Base-by-base conservation (phyloP, 2,329 filamentous ascomycete genomes). In the Ceratocystis variospora region DNA sequence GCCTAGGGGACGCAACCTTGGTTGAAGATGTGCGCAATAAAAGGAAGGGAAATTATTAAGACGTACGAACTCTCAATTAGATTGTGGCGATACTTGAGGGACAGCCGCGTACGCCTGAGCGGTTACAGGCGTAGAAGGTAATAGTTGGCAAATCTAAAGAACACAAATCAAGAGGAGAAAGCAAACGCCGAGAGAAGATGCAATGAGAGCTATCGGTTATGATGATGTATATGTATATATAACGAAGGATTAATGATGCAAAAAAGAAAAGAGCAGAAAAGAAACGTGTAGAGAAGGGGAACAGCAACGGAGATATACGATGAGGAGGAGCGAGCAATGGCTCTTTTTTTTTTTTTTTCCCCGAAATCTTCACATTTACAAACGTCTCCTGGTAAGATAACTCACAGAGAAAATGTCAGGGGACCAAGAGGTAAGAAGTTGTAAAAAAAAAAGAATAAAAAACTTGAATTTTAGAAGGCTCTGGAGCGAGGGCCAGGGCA, bases 381-480 rank as follows among this genome's bases (percentile, higher is more conserved):
- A 25, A 48, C 44, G 37, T 41, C 37, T 41, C 37, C 37, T 41
- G 3, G 12, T 41, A 41, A 33, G 28, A 31, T 28, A n/a, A 15
- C 15, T 45, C 33, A 19, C 15, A 2, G 22, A 12, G 19, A 25
- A 41, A 63, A 50, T 7, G 61, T 17, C 44, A 63, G 61, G 61
- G 61, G 46, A 46, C 22, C 44, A 45, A 57, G 33, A 61, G 48
- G 55, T 57, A 64, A 44, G 31, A 57, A 64, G 33, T 37, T n/a
- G 37, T 33, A 15, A 41, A 12, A 57, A 53, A 17, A 61, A 22
- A 12, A 22, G 41, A 44, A 55, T 46, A 12, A 48, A 22, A 55
- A 57, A 61, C 48, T 12, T 55, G 7, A 17, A 37, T 48, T 61
- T 59, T 65, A 37, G 8, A 61, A 31, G 63, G 15, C 28, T 31